Base-by-base conservation (phyloP, 768 basidiomycete genomes). In the Lenzites betulinus region DNA sequence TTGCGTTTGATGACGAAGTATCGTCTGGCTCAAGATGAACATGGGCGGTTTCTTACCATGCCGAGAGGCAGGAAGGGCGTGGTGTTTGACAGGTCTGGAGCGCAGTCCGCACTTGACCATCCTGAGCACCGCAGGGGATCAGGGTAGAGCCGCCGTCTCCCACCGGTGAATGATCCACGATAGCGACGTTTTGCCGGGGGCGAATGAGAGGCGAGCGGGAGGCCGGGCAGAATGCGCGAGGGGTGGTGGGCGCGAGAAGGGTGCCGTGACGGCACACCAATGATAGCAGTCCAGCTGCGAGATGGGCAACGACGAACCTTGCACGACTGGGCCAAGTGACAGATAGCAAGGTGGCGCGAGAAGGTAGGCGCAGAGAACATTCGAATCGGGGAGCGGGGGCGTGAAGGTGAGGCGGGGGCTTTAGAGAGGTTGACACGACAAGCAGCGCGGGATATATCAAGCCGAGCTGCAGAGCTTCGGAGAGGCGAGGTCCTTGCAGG, bases 161-260 rank as follows among this genome's bases (percentile, higher is more conserved):
- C 62, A 63, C 57, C 58, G 47, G 13, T 18, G 20, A 52, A 33
- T 62, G 50, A 62, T 47, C 33, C 42, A 53, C 42, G 51, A 62
- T 35, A 51, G 62, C 62, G 62, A 63, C 35, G 52, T 63, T 63
- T 63, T 23, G 36, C 62, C 62, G 61, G 28, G 55, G 28, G 49
- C 62, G 57, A 63, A 54, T 58, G 48, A 28, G 62, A 25, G 20
- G 8, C 22, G 54, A 48, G 55, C 36, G 43, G 22, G 38, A 33
- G 55, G 16, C 38, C 26, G 25, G 43, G 28, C 30, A 35, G 50
- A 16, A 30, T 33, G 22, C 51, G 30, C 35, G 25, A 30, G 25
- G 22, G n/a, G 18, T 7, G 43, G 20, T n/a, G n/a, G 43, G 3
- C 28, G 57, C 47, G 50, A 52, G 30, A 49, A 13, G 18, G n/a